Conservation (phyloP, 176 grass and related monocot species). For the Aegilops umbellulata region DNA sequence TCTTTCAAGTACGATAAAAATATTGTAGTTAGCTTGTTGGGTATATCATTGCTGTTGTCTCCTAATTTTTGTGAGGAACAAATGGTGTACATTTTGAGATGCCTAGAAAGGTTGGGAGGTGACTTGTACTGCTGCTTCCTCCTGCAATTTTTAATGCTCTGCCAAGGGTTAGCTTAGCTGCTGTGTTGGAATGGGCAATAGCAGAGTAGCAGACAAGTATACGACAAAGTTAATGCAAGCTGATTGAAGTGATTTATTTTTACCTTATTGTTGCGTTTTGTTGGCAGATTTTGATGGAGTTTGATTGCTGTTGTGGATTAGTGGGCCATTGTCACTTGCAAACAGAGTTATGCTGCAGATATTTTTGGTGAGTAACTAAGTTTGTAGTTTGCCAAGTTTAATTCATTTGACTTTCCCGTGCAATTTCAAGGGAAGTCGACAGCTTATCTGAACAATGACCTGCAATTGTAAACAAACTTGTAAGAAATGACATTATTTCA, state of each 20-base stretch:
- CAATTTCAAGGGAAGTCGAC: slow-evolving; percentile 1
- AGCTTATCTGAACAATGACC: too few species aligned
- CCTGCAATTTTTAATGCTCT: slow-evolving; percentile 68
- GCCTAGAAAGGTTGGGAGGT: too few species aligned
- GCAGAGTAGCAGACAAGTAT: slow-evolving; percentile 96
- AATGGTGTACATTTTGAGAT: neutral
- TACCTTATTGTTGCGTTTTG: neutral
- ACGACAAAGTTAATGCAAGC: slow-evolving; percentile 1
- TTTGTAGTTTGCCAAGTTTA: slow-evolving; percentile 3
- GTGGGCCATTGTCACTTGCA: slow-evolving; percentile 91
- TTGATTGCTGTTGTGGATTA: slow-evolving; percentile 75
- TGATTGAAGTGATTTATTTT: slow-evolving; percentile 23
- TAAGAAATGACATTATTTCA: too few species aligned
- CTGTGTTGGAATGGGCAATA: slow-evolving; percentile 87
- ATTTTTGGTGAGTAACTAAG: slow-evolving; percentile 70
- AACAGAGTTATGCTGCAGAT: slow-evolving; percentile 98
- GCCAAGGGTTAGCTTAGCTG: slow-evolving; percentile 63
- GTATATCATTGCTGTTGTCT: too few species aligned
- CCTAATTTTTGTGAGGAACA: too few species aligned
- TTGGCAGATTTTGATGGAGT: slow-evolving; percentile 91
- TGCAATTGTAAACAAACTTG: too few species aligned
- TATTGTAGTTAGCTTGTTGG: too few species aligned
- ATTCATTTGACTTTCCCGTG: neutral
- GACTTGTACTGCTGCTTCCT: slow-evolving; percentile 66
- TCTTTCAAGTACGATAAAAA: too few species aligned